phyloP scores from a whole-genome alignment of 768 basidiomycete genomes.

The Lactifluus volemus region DNA sequence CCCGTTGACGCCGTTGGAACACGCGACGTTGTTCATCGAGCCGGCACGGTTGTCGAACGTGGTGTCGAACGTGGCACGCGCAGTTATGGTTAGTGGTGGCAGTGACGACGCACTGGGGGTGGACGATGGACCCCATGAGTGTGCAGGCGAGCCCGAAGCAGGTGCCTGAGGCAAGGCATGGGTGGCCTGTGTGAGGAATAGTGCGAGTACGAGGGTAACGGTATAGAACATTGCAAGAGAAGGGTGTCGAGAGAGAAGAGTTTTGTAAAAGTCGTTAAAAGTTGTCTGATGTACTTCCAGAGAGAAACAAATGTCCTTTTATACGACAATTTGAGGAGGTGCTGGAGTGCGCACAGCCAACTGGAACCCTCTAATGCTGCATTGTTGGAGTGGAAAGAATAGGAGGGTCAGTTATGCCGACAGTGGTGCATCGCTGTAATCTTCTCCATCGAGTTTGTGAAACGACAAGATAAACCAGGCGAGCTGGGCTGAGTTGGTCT shows the following conservation, averaged over 20 bases:
- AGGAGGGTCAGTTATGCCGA: background rate
- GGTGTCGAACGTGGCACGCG: constrained; percentile 33
- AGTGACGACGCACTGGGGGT: background rate
- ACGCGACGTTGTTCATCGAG: constrained; percentile 38
- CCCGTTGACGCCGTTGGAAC: constrained; percentile 46
- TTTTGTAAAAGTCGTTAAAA: background rate
- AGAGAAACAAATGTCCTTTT: background rate
- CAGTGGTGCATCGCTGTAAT: too few relatives aligned
- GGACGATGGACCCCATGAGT: background rate
- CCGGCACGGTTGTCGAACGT: constrained; percentile 37
- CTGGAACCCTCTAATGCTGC: background rate
- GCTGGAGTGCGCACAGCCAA: background rate
- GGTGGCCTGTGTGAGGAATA: background rate
- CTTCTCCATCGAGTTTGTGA: too few relatives aligned
- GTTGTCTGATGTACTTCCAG: background rate
- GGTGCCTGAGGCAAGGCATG: background rate
- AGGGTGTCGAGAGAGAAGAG: background rate
- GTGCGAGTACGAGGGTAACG: background rate
- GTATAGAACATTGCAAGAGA: background rate
- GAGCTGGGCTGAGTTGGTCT: too few relatives aligned
- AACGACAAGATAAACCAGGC: too few relatives aligned
- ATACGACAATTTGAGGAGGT: constrained; percentile 1
- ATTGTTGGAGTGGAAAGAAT: background rate
- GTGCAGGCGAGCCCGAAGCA: too few relatives aligned
- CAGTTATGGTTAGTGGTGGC: background rate